Percentiles rank a stretch among this genome's conserved stretches.
Conservation (phyloP, 805 yeast genomes). For the Lipomyces orientalis region DNA sequence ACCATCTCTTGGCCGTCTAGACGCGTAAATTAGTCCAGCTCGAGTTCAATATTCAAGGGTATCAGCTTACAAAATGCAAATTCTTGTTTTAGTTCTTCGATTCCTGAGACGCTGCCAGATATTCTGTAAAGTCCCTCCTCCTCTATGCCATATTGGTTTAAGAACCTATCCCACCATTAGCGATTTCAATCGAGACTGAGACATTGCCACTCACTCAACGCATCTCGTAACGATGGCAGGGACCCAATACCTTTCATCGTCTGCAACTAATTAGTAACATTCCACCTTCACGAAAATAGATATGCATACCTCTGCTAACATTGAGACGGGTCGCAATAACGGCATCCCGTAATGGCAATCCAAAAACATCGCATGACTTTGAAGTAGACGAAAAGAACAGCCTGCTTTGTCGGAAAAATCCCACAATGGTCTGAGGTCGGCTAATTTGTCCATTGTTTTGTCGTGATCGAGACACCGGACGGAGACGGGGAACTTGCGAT, state of each 20-base stretch:
- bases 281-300: background rate
- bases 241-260: conserved; percentile 34
- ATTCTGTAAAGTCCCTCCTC: conserved; percentile 46
- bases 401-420: conserved; percentile 31
- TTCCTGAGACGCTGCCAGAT: conserved; percentile 40
- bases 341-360: conserved; percentile 36
- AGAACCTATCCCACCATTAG: conserved; percentile 10
- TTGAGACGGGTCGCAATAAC: conserved; percentile 31
- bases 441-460: conserved; percentile 6
- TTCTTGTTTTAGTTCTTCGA: conserved; percentile 37
- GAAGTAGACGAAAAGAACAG: conserved; percentile 20
- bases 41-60: conserved; percentile 1
- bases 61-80: conserved; percentile 35
- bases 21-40: background rate
- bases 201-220: conserved; percentile 23
- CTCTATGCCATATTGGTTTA: conserved; percentile 39
- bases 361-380: conserved; percentile 35
- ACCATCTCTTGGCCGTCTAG: conserved; percentile 19
- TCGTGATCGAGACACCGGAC: conserved; percentile 22
- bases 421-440: conserved; percentile 34
- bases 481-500: conserved; percentile 4
- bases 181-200: background rate
- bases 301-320: conserved; percentile 22
- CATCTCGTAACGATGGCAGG: conserved; percentile 36
- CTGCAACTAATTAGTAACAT: conserved; percentile 6